Conservation (phyloP, 371 early-diverging fungal species). For the Dinochytrium kinnereticum region DNA sequence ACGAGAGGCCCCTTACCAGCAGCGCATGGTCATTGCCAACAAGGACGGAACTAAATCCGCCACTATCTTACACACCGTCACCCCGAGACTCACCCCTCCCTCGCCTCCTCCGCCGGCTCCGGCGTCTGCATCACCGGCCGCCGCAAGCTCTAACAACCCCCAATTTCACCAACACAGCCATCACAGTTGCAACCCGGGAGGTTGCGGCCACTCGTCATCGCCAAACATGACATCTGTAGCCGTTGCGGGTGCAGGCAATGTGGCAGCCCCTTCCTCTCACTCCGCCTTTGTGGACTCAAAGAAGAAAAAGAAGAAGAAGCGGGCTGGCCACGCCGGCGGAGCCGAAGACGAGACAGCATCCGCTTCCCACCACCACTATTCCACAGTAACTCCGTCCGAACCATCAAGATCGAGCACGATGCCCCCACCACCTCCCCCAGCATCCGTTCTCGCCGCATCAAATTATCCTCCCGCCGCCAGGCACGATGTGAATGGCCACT, state of each 20-base stretch:
- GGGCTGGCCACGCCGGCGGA: not conserved
- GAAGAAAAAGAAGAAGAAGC: constrained; percentile 18
- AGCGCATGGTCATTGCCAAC: constrained; percentile 42
- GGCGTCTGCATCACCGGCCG: not conserved
- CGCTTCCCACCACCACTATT: not conserved
- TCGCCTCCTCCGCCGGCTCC: constrained; percentile 5
- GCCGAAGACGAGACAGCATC: not conserved
- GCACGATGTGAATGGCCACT: not conserved
- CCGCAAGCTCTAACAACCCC: not conserved
- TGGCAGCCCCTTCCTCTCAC: constrained; percentile 7
- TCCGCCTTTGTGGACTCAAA: not conserved
- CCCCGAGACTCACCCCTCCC: constrained; percentile 3
- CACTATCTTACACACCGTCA: constrained; percentile 41
- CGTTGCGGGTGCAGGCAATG: not conserved
- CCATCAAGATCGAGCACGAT: not conserved
- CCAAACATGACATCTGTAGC: not conserved
- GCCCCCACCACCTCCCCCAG: constrained; percentile 8
- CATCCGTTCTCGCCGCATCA: constrained; percentile 1
- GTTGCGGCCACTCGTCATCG: not conserved
- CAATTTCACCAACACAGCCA: not conserved
- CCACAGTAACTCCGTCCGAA: not conserved
- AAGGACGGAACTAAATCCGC: constrained; percentile 46
- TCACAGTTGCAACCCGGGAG: not conserved
- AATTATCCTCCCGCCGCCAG: not conserved
- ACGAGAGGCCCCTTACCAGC: constrained; percentile 25